Conservation (phyloP, 1,139 yeast species). For the Pichia sp. region DNA sequence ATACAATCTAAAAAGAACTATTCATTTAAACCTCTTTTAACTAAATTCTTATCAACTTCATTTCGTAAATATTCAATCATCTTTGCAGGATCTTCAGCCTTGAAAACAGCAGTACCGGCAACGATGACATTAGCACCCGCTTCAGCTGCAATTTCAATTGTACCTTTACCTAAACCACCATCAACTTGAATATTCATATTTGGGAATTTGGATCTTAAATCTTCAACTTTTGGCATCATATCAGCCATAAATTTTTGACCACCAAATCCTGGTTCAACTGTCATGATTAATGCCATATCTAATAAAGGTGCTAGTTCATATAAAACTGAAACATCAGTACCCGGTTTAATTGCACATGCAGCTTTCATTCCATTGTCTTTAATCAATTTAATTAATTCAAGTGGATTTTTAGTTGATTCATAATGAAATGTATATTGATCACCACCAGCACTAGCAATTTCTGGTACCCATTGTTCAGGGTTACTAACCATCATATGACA, state of each 20-base stretch:
- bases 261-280: conserved; percentile 98
- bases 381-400: conserved; percentile 66
- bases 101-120: conserved; percentile 91
- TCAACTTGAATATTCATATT: conserved; percentile 87
- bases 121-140: conserved; percentile 98
- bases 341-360: conserved; percentile 93
- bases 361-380: conserved; percentile 81
- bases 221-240: conserved; percentile 93
- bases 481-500: conserved; percentile 98
- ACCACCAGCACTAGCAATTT: conserved; percentile 91
- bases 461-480: conserved; percentile 93
- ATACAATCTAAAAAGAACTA: background rate
- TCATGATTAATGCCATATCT: conserved; percentile 94
- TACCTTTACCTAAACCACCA: conserved; percentile 88
- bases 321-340: conserved; percentile 80
- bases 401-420: conserved; percentile 82
- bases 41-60: conserved; percentile 39
- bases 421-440: conserved; percentile 95
- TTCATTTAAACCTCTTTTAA: conserved; percentile 23
- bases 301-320: conserved; percentile 60
- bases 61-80: conserved; percentile 63
- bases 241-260: conserved; percentile 94
- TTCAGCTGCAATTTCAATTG: conserved; percentile 74
- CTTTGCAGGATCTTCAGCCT: conserved; percentile 69
- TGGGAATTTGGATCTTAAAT: conserved; percentile 64